A percentile compares a stretch with the other conserved stretches of the same genome.
These are phyloP conservation scores for Casuarina cunninghamiana DNA, from an alignment of 306 rosid species.

Conservation along the genomic window DNA sequence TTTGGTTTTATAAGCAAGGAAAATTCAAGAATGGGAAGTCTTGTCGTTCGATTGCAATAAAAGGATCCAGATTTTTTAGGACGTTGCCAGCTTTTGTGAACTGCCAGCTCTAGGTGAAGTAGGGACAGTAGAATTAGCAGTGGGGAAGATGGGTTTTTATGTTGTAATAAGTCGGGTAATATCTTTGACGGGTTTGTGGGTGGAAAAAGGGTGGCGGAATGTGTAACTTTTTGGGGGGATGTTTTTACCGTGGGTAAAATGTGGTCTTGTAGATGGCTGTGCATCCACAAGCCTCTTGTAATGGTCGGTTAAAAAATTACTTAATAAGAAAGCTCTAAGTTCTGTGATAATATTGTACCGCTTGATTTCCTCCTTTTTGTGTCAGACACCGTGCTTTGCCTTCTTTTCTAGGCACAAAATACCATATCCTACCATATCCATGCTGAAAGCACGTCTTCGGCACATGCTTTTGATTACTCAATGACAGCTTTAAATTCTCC, in stretches of 20 bases:
- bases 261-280: background rate
- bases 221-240: constrained; percentile 1
- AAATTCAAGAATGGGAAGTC: constrained; percentile 43
- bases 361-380: background rate
- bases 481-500: too few relatives aligned
- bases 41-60: constrained; percentile 48
- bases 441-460: too few relatives aligned
- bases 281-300: background rate
- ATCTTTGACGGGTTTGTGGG: constrained; percentile 29
- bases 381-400: too few relatives aligned
- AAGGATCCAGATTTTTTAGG: constrained; percentile 44
- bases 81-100: constrained; percentile 41
- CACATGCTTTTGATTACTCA: too few relatives aligned
- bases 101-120: constrained; percentile 28
- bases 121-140: constrained; percentile 23
- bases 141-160: constrained; percentile 16
- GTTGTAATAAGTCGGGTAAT: constrained; percentile 38
- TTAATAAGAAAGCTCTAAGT: background rate
- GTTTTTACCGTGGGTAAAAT: background rate
- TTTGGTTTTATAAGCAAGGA: constrained; percentile 32
- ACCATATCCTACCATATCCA: too few relatives aligned
- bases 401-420: too few relatives aligned
- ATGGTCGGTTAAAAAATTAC: background rate
- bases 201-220: constrained; percentile 19
- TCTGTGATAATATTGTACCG: background rate